Conservation (phyloP, 306 rosid species). For the Pyrus bretschneideri region DNA sequence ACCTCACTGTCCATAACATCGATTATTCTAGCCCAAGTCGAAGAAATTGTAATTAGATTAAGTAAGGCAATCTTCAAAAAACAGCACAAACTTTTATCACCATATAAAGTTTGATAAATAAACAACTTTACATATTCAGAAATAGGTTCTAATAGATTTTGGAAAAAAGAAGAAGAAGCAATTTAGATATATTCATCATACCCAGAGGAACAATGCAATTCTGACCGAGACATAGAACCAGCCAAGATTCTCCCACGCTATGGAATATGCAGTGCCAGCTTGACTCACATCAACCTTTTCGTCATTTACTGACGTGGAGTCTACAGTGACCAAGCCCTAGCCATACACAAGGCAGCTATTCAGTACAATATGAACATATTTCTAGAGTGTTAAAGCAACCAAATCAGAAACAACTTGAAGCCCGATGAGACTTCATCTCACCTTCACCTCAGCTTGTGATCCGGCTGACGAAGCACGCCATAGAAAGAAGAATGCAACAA, state of each 20-base stretch:
- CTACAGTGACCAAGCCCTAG: conserved; percentile 38
- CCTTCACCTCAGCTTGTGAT: conserved; percentile 33
- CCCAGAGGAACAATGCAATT: conserved; percentile 93
- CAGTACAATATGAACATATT: conserved; percentile 11
- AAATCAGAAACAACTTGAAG: conserved; percentile 14
- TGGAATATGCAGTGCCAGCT: conserved; percentile 33
- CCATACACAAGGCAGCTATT: conserved; percentile 20
- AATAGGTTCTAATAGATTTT: not conserved
- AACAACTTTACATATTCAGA: not conserved
- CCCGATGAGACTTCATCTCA: conserved; percentile 28
- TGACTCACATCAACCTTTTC: conserved; percentile 34
- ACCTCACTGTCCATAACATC: conserved; percentile 94
- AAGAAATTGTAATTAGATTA: conserved; percentile 65
- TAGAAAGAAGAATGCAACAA: conserved; percentile 61
- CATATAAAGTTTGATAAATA: conserved; percentile 13
- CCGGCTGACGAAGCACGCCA: conserved; percentile 69
- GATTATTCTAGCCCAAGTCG: conserved; percentile 94
- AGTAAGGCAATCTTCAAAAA: conserved; percentile 54
- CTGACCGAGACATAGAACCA: conserved; percentile 83
- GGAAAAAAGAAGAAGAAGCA: not conserved
- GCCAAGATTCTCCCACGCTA: conserved; percentile 62
- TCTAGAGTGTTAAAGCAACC: conserved; percentile 5
- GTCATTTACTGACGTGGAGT: conserved; percentile 31
- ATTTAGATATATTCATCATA: conserved; percentile 20
- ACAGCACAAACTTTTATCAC: conserved; percentile 8